phyloP scores from a whole-genome alignment of 1,139 yeast genomes.

The Meyerozyma carpophila region DNA sequence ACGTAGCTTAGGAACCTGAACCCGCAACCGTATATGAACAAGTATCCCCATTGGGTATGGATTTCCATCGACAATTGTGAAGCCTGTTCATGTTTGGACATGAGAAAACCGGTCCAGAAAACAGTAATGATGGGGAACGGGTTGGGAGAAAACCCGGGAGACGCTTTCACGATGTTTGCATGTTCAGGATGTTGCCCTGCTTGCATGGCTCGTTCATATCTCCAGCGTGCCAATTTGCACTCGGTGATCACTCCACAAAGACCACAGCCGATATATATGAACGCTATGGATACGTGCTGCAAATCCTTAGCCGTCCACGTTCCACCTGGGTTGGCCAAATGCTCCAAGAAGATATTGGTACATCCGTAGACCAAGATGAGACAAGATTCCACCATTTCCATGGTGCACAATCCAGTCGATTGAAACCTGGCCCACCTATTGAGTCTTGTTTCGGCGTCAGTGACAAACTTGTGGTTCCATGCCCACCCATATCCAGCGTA shows the following conservation, averaged over 20 bases:
- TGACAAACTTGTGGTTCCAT: constrained; percentile 65
- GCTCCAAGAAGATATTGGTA: constrained; percentile 87
- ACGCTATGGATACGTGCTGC: constrained; percentile 93
- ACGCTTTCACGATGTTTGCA: constrained; percentile 30
- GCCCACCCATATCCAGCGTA: constrained; percentile 78
- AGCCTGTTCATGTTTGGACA: constrained; percentile 93
- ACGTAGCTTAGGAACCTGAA: constrained; percentile 69
- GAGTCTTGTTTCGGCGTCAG: constrained; percentile 14
- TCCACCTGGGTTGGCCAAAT: constrained; percentile 67
- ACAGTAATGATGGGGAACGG: constrained; percentile 92
- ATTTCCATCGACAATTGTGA: constrained; percentile 68
- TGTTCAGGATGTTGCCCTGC: constrained; percentile 15
- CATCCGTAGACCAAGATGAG: constrained; percentile 82
- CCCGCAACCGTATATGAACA: constrained; percentile 71
- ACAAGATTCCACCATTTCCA: constrained; percentile 81
- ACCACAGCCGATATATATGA: constrained; percentile 90
- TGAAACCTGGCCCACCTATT: constrained; percentile 36
- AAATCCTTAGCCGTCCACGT: constrained; percentile 89
- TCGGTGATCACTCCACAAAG: constrained; percentile 85
- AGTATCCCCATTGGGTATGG: constrained; percentile 88
- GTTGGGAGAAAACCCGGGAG: constrained; percentile 78
- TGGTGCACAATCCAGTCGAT: constrained; percentile 58
- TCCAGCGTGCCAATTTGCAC: constrained; percentile 45
- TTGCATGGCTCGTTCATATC: constrained; percentile 30
- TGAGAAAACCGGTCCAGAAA: constrained; percentile 94